Conservation (phyloP, 352 stramenopile species). For the Phytophthora fragariaefolia region DNA sequence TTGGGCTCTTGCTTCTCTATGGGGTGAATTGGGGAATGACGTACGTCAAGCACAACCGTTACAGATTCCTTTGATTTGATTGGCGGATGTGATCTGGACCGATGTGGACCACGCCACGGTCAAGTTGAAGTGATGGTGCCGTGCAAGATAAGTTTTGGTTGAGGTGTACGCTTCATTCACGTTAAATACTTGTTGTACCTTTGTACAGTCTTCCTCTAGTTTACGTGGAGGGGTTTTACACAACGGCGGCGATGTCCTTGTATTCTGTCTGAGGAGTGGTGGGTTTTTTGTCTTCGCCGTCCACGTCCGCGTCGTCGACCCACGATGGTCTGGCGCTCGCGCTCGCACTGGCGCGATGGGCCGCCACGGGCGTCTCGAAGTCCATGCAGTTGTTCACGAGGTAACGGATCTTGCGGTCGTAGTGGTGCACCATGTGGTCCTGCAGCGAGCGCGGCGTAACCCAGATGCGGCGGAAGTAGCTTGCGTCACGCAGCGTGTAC, state of each 20-base stretch:
- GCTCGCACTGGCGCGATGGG: conserved; percentile 32
- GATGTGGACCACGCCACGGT: background rate
- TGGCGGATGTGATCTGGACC: too few relatives aligned
- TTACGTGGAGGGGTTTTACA: conserved; percentile 19
- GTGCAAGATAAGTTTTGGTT: background rate
- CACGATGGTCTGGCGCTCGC: conserved; percentile 27
- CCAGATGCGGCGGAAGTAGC: conserved; percentile 76
- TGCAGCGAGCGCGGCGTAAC: conserved; percentile 62
- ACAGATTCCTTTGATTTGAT: too few relatives aligned
- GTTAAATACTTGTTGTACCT: conserved; percentile 30
- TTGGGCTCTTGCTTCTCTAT: background rate
- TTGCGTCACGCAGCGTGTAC: conserved; percentile 72
- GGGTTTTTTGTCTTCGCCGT: conserved; percentile 18
- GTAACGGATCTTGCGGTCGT: conserved; percentile 73
- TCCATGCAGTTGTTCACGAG: conserved; percentile 66
- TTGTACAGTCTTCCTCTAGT: conserved; percentile 14
- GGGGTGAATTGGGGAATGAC: conserved; percentile 25
- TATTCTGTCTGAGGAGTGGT: conserved; percentile 35
- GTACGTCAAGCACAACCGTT: background rate
- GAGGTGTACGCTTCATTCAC: conserved; percentile 4
- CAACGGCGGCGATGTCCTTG: conserved; percentile 46
- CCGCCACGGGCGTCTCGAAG: conserved; percentile 43
- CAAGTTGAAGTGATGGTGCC: conserved; percentile 15
- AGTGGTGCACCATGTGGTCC: conserved; percentile 87
- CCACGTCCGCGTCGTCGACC: conserved; percentile 32